Base-by-base conservation (phyloP, 352 stramenopile genomes). In the Phytophthora gonapodyides region DNA sequence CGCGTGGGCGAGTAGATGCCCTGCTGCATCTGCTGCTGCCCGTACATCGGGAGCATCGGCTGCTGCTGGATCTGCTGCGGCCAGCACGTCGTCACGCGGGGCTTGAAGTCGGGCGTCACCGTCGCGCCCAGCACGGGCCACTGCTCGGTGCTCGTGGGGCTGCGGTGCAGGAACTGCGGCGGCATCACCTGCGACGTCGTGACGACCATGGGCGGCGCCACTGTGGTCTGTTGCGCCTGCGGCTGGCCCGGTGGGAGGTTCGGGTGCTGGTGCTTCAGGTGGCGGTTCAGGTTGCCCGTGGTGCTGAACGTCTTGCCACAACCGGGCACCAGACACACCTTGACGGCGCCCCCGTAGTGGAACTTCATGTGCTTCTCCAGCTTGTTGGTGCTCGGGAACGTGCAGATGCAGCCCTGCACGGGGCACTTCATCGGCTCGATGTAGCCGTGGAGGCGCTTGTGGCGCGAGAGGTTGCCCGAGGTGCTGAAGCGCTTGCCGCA, bases 291-390 rank as follows among this genome's bases (percentile, higher is more conserved):
- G 52, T 82, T 82, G 31, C 74, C 74, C n/a, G 67, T 75, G 11
- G 74, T 82, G 60, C 68, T 82, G 49, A 82, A 82, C 16, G 74
- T 80, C 61, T 82, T 82, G 61, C 72, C 74, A 50, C 74, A 82
- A 6, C 57, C 56, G 27, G 64, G 42, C 3, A 68, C 52, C 13
- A 65, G 27, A 46, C 73, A 81, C 37, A 70, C 69, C 15, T 81
- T 71, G 15, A 76, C 62, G 7, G 65, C 57, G 13, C 59, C 55
- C 16, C 68, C 68, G 31, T 65, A 69, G 51, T 76, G 68, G 33
- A 61, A 73, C 54, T 76, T 69, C 59, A 73, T 71, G 45, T 76
- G 68, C 51, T 73, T 67, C 40, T 67, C 60, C 35, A 67, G 46
- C 45, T 67, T 67, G 37, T 62, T 67, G 46, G 44, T 56, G 51